Percentiles rank a stretch among this genome's conserved stretches.
These are phyloP conservation scores for Luffa aegyptiaca DNA, from an alignment of 306 rosid genomes.

Conservation along the genomic window DNA sequence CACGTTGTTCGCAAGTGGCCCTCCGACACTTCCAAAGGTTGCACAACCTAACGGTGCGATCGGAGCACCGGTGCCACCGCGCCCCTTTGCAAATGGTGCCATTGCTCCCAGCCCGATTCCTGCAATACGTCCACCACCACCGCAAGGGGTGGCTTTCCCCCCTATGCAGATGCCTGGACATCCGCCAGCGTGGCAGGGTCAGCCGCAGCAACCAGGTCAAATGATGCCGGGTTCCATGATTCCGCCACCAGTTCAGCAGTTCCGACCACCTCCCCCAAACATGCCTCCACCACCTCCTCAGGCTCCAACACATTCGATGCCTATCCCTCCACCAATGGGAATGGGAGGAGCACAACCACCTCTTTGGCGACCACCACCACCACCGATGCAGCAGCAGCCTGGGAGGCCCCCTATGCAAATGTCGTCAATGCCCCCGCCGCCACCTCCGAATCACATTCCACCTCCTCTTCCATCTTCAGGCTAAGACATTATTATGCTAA, in stretches of 20 bases:
- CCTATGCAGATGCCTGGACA: constrained; percentile 57
- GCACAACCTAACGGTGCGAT: constrained; percentile 53
- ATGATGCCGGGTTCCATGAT: constrained; percentile 33
- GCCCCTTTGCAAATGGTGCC: constrained; percentile 69
- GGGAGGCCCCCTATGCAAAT: constrained; percentile 49
- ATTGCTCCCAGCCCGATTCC: constrained; percentile 45
- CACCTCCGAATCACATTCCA: constrained; percentile 31
- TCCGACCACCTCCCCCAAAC: constrained; percentile 60
- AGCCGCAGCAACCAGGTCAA: constrained; percentile 70
- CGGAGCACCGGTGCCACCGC: constrained; percentile 56
- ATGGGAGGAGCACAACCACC: constrained; percentile 63
- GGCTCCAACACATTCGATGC: constrained; percentile 44
- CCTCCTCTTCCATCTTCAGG: constrained; percentile 30
- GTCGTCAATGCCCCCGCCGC: constrained; percentile 57
- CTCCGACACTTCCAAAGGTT: constrained; percentile 64
- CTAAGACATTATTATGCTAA: not conserved
- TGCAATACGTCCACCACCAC: constrained; percentile 67
- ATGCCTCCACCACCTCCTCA: constrained; percentile 80
- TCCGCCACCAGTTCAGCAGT: constrained; percentile 79
- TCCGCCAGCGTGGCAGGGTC: constrained; percentile 66
- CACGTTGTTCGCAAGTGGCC: constrained; percentile 88
- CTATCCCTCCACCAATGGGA: constrained; percentile 77
- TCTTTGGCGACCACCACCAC: constrained; percentile 75
- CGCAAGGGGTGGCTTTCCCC: constrained; percentile 59
- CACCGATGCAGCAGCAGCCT: constrained; percentile 56